Evolutionary conservation across 805 yeast genomes (phyloP), one percentile per base, ranked within the genome.

Genomic region (Candida sanyiensis): DNA sequence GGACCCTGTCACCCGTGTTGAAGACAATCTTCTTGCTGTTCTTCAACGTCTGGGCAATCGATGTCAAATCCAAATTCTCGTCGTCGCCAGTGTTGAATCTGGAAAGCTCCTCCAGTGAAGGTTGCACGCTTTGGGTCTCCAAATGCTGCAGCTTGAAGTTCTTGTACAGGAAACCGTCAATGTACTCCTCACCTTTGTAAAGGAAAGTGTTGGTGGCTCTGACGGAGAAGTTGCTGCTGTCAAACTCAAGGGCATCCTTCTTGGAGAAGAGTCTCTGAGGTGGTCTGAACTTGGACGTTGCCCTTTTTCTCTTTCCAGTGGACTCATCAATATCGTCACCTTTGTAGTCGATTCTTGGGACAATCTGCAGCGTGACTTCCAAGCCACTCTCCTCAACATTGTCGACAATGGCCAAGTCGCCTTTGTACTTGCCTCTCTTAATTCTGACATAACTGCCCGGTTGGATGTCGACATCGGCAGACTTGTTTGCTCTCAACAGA

Each of bases 1-100:
- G 96, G 34, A 93, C 96, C 50, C 84, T 75, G 60, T 93, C 98
- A 49, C 96, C 97, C 6, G 94, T 86, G 60, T 87, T 96, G 67
- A 89, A 90, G 4, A 71, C 62, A 24, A 77, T 69, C 21, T 72
- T 64, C 17, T 74, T 68, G 2, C 77, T 67, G 46, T 75, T 75
- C 56, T 85, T 85, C 50, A 93, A 69, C n/a, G 86, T 76, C 46
- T 88, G 86, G 2, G 96, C 93, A 49, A 93, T 78, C 0, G 89
- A 77, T 4, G 88, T 77, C 41, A 93, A 69, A 57, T 93, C 97
- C 50, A 93, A 73, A 44, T 85, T 94, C 30, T 86, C 90, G 24
- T 75, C 77, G 43, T 77, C 77, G 24, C 83, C 83, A 13, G 80
- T 69, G 55, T 79, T 80, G 66, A 89, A 87, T 34, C 79, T 66